Evolutionary conservation across 192 early-diverging fungal genomes (phyloP).

Genomic region (Globomyces pollinis-pini): DNA sequence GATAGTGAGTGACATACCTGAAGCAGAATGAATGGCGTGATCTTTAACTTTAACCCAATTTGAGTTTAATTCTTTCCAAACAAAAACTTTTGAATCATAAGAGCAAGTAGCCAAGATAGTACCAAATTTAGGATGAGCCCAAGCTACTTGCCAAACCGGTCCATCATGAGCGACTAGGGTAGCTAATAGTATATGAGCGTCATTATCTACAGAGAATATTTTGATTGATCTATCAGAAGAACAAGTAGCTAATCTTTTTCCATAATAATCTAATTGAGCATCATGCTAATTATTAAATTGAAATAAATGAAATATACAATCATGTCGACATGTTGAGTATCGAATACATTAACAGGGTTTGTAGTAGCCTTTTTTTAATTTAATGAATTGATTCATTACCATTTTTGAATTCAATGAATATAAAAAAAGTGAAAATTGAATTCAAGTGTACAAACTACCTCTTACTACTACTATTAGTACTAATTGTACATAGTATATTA

Average conservation of each 20-base stretch:
- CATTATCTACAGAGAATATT: constrained; percentile 84
- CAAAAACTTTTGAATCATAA: constrained; percentile 90
- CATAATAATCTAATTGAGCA: constrained; percentile 75
- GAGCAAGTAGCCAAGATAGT: constrained; percentile 91
- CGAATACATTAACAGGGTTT: constrained; percentile 55
- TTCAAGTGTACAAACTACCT: too few relatives aligned
- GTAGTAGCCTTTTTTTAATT: constrained; percentile 5
- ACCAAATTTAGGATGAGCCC: constrained; percentile 99
- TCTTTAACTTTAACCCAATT: constrained; percentile 76
- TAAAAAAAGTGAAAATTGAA: too few relatives aligned
- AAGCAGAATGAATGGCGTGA: constrained; percentile 79
- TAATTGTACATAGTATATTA: too few relatives aligned
- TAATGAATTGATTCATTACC: not conserved
- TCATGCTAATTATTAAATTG: too few relatives aligned
- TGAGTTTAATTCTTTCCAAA: constrained; percentile 91
- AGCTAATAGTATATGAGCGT: constrained; percentile 55
- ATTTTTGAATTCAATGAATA: too few relatives aligned
- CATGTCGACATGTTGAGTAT: constrained; percentile 84
- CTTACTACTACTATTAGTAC: too few relatives aligned
- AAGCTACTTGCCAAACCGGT: constrained; percentile 98
- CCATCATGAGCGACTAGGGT: constrained; percentile 83
- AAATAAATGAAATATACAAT: constrained; percentile 46
- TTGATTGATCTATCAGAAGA: constrained; percentile 93
- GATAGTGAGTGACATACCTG: too few relatives aligned
- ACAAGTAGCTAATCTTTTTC: constrained; percentile 91